Percentiles rank a stretch among this genome's conserved stretches.
Conservation (phyloP, 2,329 filamentous ascomycete species). For the Penicillium sp. region DNA sequence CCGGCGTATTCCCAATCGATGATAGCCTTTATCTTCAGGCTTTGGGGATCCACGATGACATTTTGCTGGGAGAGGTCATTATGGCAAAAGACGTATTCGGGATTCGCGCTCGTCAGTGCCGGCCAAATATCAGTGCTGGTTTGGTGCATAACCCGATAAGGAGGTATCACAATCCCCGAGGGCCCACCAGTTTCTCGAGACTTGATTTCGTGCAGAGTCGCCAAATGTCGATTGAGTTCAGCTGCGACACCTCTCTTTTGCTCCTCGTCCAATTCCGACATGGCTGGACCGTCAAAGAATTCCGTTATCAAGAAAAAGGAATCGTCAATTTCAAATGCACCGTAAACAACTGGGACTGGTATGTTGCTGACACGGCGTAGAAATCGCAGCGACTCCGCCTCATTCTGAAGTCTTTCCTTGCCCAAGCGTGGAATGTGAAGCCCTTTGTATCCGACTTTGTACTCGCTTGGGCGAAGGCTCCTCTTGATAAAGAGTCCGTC, state of each 20-base stretch:
- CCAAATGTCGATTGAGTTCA: conserved; percentile 9
- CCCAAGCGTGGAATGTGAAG: conserved; percentile 9
- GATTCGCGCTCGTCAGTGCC: background rate
- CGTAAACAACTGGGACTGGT: conserved; percentile 14
- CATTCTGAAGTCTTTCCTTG: conserved; percentile 18
- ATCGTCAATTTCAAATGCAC: conserved; percentile 12
- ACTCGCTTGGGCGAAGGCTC: conserved; percentile 11
- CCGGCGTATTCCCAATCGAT: conserved; percentile 45
- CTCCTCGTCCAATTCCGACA: conserved; percentile 5
- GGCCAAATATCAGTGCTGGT: background rate
- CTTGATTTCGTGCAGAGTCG: conserved; percentile 5
- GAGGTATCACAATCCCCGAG: conserved; percentile 13
- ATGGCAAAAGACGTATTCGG: conserved; percentile 18
- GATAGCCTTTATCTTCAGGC: conserved; percentile 37
- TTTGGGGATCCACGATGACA: conserved; percentile 26
- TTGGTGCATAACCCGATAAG: conserved; percentile 7
- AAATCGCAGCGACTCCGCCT: conserved; percentile 11
- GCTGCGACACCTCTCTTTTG: conserved; percentile 10
- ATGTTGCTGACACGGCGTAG: conserved; percentile 13
- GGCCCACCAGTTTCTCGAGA: conserved; percentile 6
- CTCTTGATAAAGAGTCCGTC: conserved; percentile 11
- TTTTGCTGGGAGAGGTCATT: conserved; percentile 13
- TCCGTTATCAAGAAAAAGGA: conserved; percentile 10
- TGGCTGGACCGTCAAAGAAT: conserved; percentile 5
- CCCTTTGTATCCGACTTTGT: background rate